These are phyloP conservation scores for Myxozyma nipponensis DNA, from an alignment of 805 yeast species.

Conservation along the genomic window DNA sequence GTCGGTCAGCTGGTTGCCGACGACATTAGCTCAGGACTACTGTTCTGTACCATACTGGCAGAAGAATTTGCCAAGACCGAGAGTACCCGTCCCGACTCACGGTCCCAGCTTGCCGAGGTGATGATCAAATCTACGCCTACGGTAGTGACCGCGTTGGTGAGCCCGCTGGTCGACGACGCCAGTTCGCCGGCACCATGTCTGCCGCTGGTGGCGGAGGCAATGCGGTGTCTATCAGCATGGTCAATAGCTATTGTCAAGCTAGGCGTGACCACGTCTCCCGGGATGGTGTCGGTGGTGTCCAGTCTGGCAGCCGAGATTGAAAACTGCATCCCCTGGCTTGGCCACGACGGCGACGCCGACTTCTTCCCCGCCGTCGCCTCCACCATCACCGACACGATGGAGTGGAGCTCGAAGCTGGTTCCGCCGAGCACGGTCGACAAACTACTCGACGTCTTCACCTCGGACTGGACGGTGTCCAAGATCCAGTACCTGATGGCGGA, in stretches of 20 bases:
- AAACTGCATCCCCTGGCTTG: conserved; percentile 3
- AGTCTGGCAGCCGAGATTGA: conserved; percentile 6
- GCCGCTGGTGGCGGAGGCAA: conserved; percentile 7
- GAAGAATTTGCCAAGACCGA: conserved; percentile 24
- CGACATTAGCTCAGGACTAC: conserved; percentile 1
- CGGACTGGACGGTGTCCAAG: conserved; percentile 9
- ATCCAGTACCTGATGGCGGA: conserved; percentile 38
- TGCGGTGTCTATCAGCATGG: conserved; percentile 20
- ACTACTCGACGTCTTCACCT: conserved; percentile 10
- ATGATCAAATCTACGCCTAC: conserved; percentile 1
- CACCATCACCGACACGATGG: conserved; percentile 20
- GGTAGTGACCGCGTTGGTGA: conserved; percentile 4
- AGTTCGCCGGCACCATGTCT: not conserved
- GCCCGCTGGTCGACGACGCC: conserved; percentile 2
- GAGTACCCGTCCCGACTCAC: conserved; percentile 9
- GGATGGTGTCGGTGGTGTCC: conserved; percentile 1
- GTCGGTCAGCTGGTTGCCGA: not conserved
- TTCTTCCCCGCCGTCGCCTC: conserved; percentile 16
- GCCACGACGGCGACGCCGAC: conserved; percentile 12
- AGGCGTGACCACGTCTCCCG: not conserved
- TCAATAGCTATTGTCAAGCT: conserved; percentile 6
- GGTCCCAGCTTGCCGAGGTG: not conserved
- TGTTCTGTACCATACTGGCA: conserved; percentile 19
- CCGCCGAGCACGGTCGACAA: conserved; percentile 1
- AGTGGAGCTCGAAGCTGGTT: conserved; percentile 18